A percentile compares a stretch with the other conserved stretches of the same genome.
phyloP scores from a whole-genome alignment of 352 stramenopile genomes.

The Pythium rishiriense region DNA sequence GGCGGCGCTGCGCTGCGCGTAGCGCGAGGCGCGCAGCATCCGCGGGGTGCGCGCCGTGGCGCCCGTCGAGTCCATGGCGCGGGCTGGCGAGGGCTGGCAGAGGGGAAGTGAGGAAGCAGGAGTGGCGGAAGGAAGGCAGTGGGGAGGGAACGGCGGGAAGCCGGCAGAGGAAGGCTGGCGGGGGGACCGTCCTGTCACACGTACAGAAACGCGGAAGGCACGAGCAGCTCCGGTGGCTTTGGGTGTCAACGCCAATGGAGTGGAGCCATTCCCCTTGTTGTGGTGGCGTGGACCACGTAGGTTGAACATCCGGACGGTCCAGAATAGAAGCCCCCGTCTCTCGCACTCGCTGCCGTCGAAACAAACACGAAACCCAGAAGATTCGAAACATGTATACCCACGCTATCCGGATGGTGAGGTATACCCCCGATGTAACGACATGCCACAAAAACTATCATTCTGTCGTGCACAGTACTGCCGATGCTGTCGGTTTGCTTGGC shows the following conservation, averaged over 20 bases:
- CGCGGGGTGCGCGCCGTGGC: slow-evolving; percentile 73
- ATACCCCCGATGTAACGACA: background rate
- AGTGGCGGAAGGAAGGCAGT: background rate
- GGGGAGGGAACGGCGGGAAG: background rate
- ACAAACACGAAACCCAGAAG: slow-evolving; percentile 2
- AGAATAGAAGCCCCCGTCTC: slow-evolving; percentile 27
- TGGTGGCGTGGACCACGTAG: slow-evolving; percentile 22
- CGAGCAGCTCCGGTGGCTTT: background rate
- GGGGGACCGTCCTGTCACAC: slow-evolving; percentile 27
- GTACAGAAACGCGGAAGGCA: slow-evolving; percentile 18
- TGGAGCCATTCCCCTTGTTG: slow-evolving; percentile 25
- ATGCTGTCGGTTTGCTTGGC: background rate
- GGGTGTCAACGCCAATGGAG: slow-evolving; percentile 9
- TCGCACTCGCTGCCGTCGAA: background rate
- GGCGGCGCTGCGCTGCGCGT: slow-evolving; percentile 19
- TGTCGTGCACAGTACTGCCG: slow-evolving; percentile 7
- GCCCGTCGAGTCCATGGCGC: slow-evolving; percentile 76
- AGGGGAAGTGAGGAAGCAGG: slow-evolving; percentile 8
- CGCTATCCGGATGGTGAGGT: background rate
- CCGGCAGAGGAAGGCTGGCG: background rate
- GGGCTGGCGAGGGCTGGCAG: background rate
- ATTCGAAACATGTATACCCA: slow-evolving; percentile 1
- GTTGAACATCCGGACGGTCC: slow-evolving; percentile 16
- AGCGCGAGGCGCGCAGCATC: slow-evolving; percentile 22
- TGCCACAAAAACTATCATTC: slow-evolving; percentile 6